Conservation (phyloP, 2,329 filamentous ascomycete species). For the Neophaeococcomyces mojaviensis region DNA sequence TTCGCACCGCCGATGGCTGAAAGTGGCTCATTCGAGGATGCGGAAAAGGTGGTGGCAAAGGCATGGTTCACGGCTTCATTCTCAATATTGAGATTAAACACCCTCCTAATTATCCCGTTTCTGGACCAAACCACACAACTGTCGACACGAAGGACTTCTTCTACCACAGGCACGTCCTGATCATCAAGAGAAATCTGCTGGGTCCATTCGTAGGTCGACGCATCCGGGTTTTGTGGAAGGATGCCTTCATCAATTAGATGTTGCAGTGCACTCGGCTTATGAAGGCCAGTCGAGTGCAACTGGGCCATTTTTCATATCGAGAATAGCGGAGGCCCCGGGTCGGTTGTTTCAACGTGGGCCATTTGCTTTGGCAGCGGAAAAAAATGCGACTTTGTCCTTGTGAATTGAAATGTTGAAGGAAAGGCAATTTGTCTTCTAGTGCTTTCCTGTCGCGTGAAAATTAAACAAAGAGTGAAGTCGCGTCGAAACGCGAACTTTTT, state of each 20-base stretch:
- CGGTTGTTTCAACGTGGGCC: no score
- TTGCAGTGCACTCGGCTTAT: slow-evolving; percentile 74
- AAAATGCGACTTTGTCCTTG: no score
- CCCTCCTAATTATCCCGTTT: slow-evolving; percentile 73
- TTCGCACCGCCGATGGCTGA: background rate
- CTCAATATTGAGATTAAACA: slow-evolving; percentile 79
- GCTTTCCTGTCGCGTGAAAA: no score
- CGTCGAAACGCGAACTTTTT: slow-evolving; percentile 4
- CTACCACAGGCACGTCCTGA: slow-evolving; percentile 49
- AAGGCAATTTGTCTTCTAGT: no score
- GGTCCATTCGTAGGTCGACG: slow-evolving; percentile 64
- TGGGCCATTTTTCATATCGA: slow-evolving; percentile 61
- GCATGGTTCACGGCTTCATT: slow-evolving; percentile 82
- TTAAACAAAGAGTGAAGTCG: background rate
- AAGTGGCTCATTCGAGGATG: slow-evolving; percentile 15
- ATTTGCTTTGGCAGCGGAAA: no score
- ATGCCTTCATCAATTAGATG: slow-evolving; percentile 77
- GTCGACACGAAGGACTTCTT: slow-evolving; percentile 72
- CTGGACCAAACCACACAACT: slow-evolving; percentile 82
- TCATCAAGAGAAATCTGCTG: slow-evolving; percentile 27
- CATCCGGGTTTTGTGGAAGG: slow-evolving; percentile 58
- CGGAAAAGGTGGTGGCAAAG: slow-evolving; percentile 72
- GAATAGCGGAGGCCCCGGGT: no score
- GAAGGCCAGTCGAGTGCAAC: slow-evolving; percentile 82
- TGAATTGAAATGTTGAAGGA: no score